phyloP scores from a whole-genome alignment of 129 eudicot genomes.

The Escallonia herrerae region DNA sequence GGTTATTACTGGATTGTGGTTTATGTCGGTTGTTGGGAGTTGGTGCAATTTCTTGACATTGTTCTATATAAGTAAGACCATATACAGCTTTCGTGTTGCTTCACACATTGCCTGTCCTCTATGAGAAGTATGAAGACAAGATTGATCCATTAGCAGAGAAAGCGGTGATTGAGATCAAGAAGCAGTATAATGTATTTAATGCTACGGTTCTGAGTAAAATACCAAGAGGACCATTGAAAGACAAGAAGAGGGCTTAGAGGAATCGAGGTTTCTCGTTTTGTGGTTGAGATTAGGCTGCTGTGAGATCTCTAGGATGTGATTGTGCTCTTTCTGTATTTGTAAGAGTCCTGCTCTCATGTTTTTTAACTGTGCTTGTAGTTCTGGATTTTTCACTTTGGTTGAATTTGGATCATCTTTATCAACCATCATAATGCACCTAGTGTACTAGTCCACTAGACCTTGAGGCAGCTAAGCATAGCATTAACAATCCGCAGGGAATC shows the following conservation, averaged over 20 bases:
- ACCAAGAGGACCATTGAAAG: conserved; percentile 38
- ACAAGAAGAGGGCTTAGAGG: conserved; percentile 27
- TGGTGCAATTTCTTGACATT: conserved; percentile 86
- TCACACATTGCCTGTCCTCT: conserved; percentile 6
- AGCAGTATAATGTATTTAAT: conserved; percentile 35
- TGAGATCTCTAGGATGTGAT: too few relatives aligned
- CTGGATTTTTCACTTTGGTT: too few relatives aligned
- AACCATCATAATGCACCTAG: conserved; percentile 11
- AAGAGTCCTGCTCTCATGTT: too few relatives aligned
- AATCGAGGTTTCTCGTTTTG: too few relatives aligned
- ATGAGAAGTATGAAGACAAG: conserved; percentile 3
- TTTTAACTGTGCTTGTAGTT: too few relatives aligned
- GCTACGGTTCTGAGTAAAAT: conserved; percentile 45
- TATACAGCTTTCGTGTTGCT: conserved; percentile 6
- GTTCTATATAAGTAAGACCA: conserved; percentile 61
- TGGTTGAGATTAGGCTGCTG: too few relatives aligned
- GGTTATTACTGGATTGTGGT: conserved; percentile 76
- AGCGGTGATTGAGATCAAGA: conserved; percentile 38
- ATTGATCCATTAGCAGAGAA: conserved; percentile 35
- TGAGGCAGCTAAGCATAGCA: conserved; percentile 6
- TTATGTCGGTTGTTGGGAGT: conserved; percentile 67
- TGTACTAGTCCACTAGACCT: conserved; percentile 2
- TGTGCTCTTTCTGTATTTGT: too few relatives aligned
- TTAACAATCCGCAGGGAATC: not conserved
- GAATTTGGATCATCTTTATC: too few relatives aligned